Evolutionary conservation across 2,329 filamentous ascomycete species (phyloP).

Genomic region (Botrytis fragariae): DNA sequence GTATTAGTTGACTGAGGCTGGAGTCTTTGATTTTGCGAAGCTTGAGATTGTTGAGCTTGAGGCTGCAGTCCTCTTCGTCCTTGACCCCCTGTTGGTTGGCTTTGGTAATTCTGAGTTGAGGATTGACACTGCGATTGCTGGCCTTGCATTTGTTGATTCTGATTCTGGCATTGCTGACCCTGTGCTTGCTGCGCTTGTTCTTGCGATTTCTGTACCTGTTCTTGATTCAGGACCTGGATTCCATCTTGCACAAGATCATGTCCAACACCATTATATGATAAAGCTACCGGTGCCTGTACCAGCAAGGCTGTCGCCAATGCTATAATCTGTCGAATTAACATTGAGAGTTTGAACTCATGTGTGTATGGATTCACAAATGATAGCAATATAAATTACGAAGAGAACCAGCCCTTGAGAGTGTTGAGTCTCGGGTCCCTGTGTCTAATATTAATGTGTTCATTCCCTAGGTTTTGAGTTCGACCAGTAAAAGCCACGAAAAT

Average conservation of each 20-base stretch:
- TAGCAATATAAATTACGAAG: not conserved
- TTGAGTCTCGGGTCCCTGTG: not conserved
- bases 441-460: not conserved
- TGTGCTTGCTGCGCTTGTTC: not conserved
- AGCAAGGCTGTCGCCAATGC: constrained; percentile 20
- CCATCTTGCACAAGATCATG: not conserved
- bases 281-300: not conserved
- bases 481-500: not conserved
- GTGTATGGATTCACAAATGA: constrained; percentile 7
- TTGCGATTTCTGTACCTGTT: not conserved
- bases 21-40: not conserved
- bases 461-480: not conserved
- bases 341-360: constrained; percentile 5
- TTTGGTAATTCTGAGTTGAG: not conserved
- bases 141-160: not conserved
- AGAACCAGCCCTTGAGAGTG: constrained; percentile 13
- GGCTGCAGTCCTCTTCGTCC: not conserved
- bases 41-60: not conserved
- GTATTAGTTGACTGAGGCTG: not conserved
- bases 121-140: not conserved
- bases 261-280: not conserved
- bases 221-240: not conserved
- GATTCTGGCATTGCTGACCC: not conserved
- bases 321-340: constrained; percentile 14
- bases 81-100: not conserved